These are phyloP conservation scores for Magnolia officinalis DNA, from an alignment of 164 flowering plant species.

Conservation along the genomic window DNA sequence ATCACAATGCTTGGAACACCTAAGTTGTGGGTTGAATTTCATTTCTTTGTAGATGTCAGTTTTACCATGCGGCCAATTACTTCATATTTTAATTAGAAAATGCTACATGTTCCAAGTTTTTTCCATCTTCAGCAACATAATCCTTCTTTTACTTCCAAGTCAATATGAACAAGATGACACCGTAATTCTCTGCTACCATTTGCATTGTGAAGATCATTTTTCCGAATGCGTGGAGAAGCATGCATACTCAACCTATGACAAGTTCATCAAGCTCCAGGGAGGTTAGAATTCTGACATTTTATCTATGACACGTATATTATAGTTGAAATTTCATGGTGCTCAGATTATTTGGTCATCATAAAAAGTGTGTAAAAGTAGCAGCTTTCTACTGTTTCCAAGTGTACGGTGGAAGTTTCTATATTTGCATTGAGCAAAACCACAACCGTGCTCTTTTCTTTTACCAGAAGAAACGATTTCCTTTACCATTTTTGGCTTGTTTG, in stretches of 20 bases:
- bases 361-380: neutral
- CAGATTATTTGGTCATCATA: neutral
- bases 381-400: neutral
- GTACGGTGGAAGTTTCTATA: neutral
- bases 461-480: no score
- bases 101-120: neutral
- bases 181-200: neutral
- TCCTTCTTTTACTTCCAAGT: no score
- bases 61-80: neutral
- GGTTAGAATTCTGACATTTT: slow-evolving; percentile 34
- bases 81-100: neutral
- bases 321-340: neutral
- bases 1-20: neutral
- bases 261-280: slow-evolving; percentile 80
- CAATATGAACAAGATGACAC: neutral
- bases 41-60: slow-evolving; percentile 1
- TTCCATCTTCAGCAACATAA: no score
- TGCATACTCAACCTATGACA: slow-evolving; percentile 90
- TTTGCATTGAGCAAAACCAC: neutral
- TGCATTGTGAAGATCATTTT: slow-evolving; percentile 70
- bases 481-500: no score
- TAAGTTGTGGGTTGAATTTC: neutral
- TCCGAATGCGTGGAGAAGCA: slow-evolving; percentile 95
- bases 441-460: neutral
- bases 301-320: neutral